These are phyloP conservation scores for Arachnomyces sp. DNA, from an alignment of 2,329 filamentous ascomycete species.

Conservation along the genomic window DNA sequence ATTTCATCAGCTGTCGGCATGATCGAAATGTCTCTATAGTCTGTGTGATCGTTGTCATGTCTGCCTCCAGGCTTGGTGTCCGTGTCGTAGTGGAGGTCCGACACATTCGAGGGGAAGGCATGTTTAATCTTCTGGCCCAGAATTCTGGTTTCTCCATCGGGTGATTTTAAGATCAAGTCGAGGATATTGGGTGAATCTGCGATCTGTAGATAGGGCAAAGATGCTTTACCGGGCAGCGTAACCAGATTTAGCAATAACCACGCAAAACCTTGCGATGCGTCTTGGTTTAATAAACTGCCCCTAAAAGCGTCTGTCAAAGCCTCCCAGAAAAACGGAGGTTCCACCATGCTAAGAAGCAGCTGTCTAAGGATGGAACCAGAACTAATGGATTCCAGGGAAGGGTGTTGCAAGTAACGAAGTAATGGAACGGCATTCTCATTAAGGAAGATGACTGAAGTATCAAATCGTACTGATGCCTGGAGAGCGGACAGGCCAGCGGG, in stretches of 20 bases:
- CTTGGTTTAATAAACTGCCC: conserved; percentile 23
- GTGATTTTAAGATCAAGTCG: conserved; percentile 20
- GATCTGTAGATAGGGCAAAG: conserved; percentile 18
- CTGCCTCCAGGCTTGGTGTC: conserved; percentile 19
- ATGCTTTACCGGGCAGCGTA: conserved; percentile 22
- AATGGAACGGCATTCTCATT: conserved; percentile 25
- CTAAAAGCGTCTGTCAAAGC: conserved; percentile 33
- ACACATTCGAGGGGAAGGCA: conserved; percentile 18
- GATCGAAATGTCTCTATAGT: conserved; percentile 27
- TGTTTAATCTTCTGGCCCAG: conserved; percentile 39
- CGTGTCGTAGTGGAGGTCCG: not conserved
- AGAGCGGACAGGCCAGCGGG: conserved; percentile 25
- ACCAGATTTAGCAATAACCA: conserved; percentile 48
- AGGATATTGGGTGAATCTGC: conserved; percentile 23
- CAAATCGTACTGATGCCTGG: conserved; percentile 35
- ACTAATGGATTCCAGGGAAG: conserved; percentile 10
- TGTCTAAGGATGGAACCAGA: conserved; percentile 32
- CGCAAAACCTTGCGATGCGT: conserved; percentile 32
- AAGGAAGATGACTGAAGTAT: conserved; percentile 35
- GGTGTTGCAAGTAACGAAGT: conserved; percentile 28
- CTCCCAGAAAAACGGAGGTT: conserved; percentile 51
- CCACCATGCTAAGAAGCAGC: conserved; percentile 40
- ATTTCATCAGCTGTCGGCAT: conserved; percentile 32
- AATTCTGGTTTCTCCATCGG: conserved; percentile 23
- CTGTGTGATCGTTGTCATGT: conserved; percentile 30